A percentile compares a stretch with the other conserved stretches of the same genome.
These are phyloP conservation scores for Cryptosporidium ubiquitum DNA, from an alignment of 169 alveolate genomes.

Conservation along the genomic window DNA sequence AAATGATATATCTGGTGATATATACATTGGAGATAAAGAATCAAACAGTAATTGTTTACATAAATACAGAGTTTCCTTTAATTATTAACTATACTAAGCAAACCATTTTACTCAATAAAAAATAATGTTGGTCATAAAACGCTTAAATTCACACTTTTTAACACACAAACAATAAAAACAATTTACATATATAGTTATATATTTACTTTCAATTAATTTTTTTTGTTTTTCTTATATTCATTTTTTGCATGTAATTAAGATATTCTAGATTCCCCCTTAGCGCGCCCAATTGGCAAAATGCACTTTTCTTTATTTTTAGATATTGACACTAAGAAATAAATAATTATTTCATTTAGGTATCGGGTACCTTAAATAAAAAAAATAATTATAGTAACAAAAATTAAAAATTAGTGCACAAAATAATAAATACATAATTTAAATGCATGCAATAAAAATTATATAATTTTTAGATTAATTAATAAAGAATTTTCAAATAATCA, in stretches of 20 bases:
- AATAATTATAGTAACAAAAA: background rate
- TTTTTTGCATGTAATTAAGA: conserved; percentile 29
- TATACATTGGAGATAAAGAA: background rate
- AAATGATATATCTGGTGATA: background rate
- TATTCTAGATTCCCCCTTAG: conserved; percentile 15
- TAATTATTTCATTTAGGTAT: background rate
- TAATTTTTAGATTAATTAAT: background rate
- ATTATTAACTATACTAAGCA: background rate
- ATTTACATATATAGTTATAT: background rate
- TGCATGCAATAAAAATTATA: background rate
- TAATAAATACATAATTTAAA: background rate
- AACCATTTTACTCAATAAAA: too few species aligned
- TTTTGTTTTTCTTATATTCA: background rate
- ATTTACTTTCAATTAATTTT: background rate
- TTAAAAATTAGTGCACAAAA: background rate
- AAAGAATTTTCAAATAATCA: too few species aligned
- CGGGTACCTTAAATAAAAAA: background rate
- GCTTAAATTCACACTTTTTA: background rate
- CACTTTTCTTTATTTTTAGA: conserved; percentile 8
- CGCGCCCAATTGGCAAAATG: conserved; percentile 13
- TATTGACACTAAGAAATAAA: background rate
- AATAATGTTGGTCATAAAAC: too few species aligned
- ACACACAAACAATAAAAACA: background rate
- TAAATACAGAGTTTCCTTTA: conserved; percentile 14
- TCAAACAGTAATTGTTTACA: conserved; percentile 1